phyloP scores from a whole-genome alignment of 2,329 filamentous ascomycete species.

The Pseudogymnoascus sp. region DNA sequence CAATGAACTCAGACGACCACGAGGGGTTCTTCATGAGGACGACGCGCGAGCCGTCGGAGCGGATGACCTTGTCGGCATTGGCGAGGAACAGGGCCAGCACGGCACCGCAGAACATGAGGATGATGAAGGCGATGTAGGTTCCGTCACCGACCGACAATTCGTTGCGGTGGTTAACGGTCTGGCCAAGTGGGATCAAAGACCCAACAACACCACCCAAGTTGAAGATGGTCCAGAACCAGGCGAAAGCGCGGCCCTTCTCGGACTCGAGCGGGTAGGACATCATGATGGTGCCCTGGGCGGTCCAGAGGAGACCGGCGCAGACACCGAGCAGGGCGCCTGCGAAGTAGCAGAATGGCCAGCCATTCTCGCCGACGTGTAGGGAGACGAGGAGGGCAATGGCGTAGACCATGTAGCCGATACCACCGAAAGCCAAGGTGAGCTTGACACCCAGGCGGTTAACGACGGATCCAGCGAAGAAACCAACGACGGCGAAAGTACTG shows the following conservation, averaged over 20 bases:
- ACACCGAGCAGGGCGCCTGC: constrained; percentile 69
- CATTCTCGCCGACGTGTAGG: constrained; percentile 54
- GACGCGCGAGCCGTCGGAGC: constrained; percentile 69
- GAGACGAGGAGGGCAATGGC: constrained; percentile 63
- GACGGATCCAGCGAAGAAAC: constrained; percentile 67
- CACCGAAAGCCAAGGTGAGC: constrained; percentile 61
- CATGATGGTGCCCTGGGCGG: constrained; percentile 75
- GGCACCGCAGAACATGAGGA: constrained; percentile 71
- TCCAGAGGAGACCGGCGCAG: constrained; percentile 73
- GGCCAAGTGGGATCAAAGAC: constrained; percentile 57
- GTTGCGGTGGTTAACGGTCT: constrained; percentile 56
- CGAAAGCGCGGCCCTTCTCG: constrained; percentile 79
- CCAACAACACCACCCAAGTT: constrained; percentile 84
- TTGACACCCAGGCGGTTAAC: constrained; percentile 70
- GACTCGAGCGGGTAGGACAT: constrained; percentile 78
- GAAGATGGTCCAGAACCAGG: constrained; percentile 91
- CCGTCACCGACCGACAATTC: constrained; percentile 54
- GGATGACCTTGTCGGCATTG: constrained; percentile 65
- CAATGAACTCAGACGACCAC: constrained; percentile 71
- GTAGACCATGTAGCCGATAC: constrained; percentile 71
- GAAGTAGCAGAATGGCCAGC: constrained; percentile 58
- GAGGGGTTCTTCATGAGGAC: constrained; percentile 88
- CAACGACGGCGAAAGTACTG: constrained; percentile 49
- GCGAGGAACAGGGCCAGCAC: constrained; percentile 61
- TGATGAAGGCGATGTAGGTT: constrained; percentile 81